Percentiles rank a stretch among this genome's conserved stretches.
Conservation (phyloP, 345 rosid genomes). For the Rhodamnia rubescens region DNA sequence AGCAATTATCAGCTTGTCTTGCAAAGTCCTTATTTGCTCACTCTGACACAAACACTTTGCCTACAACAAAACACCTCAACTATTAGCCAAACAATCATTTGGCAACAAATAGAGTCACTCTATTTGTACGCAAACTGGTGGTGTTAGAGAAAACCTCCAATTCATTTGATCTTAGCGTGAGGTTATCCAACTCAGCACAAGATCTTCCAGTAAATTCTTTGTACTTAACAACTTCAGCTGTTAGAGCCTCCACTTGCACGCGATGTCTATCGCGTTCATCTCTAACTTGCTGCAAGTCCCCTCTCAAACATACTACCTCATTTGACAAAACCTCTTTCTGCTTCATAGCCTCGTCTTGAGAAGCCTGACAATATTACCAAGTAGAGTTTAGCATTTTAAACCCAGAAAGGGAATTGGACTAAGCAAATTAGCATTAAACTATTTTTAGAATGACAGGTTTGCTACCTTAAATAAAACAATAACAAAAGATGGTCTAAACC, state of each 20-base stretch:
- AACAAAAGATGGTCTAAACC: not conserved
- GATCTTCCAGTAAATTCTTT: slow-evolving; percentile 33
- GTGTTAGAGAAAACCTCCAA: slow-evolving; percentile 50
- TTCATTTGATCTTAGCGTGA: slow-evolving; percentile 53
- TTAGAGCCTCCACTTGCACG: slow-evolving; percentile 39
- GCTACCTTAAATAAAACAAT: not conserved
- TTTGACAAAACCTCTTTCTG: slow-evolving; percentile 58
- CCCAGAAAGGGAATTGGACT: not conserved
- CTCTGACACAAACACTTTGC: slow-evolving; percentile 54
- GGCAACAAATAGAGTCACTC: not conserved
- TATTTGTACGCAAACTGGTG: not conserved
- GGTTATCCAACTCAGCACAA: slow-evolving; percentile 9
- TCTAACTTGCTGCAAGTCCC: slow-evolving; percentile 53
- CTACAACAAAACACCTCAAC: slow-evolving; percentile 21
- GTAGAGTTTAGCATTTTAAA: not conserved
- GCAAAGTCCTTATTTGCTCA: slow-evolving; percentile 52
- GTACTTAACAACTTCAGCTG: slow-evolving; percentile 43
- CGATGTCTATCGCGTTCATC: slow-evolving; percentile 61
- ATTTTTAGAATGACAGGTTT: not conserved
- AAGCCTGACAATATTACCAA: slow-evolving; percentile 27
- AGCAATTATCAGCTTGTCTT: slow-evolving; percentile 50
- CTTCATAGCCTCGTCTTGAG: slow-evolving; percentile 59
- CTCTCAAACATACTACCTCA: slow-evolving; percentile 55
- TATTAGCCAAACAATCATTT: not conserved
- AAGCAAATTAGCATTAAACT: not conserved